Conservation (phyloP, 805 yeast genomes). For the Candida pseudofarinosa region DNA sequence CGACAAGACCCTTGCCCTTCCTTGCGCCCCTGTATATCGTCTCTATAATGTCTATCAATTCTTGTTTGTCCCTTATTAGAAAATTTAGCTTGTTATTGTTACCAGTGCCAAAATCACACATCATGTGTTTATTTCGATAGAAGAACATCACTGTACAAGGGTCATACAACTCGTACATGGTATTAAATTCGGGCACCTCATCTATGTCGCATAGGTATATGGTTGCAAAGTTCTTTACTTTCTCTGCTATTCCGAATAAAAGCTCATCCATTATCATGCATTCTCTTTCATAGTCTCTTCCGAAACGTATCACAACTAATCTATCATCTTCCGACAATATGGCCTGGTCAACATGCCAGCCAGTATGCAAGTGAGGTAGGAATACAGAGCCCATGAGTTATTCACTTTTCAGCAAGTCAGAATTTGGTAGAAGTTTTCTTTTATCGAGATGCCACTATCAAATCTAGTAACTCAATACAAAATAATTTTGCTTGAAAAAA, state of each 20-base stretch:
- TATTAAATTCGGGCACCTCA: slow-evolving; percentile 83
- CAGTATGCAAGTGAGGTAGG: slow-evolving; percentile 74
- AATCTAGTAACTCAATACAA: not conserved
- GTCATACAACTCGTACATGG: slow-evolving; percentile 86
- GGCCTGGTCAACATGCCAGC: slow-evolving; percentile 99
- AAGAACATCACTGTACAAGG: slow-evolving; percentile 93
- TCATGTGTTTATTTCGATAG: slow-evolving; percentile 89
- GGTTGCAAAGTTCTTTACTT: slow-evolving; percentile 82
- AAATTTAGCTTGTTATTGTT: slow-evolving; percentile 93
- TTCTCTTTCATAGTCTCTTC: slow-evolving; percentile 68
- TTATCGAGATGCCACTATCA: not conserved
- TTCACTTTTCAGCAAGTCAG: not conserved
- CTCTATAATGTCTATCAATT: slow-evolving; percentile 85
- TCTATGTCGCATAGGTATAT: slow-evolving; percentile 86
- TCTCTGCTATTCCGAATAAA: slow-evolving; percentile 73
- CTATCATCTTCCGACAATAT: slow-evolving; percentile 87
- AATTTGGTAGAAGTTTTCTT: not conserved
- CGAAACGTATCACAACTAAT: slow-evolving; percentile 84
- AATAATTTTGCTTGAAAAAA: no score
- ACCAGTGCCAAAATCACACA: slow-evolving; percentile 98
- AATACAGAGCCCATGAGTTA: slow-evolving; percentile 73
- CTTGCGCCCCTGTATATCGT: slow-evolving; percentile 86
- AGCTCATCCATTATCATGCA: slow-evolving; percentile 92
- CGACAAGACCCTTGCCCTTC: slow-evolving; percentile 89
- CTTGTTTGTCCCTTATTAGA: slow-evolving; percentile 70